Evolutionary conservation across 2,329 filamentous ascomycete species (phyloP).

Genomic region (Fusarium robinianum): DNA sequence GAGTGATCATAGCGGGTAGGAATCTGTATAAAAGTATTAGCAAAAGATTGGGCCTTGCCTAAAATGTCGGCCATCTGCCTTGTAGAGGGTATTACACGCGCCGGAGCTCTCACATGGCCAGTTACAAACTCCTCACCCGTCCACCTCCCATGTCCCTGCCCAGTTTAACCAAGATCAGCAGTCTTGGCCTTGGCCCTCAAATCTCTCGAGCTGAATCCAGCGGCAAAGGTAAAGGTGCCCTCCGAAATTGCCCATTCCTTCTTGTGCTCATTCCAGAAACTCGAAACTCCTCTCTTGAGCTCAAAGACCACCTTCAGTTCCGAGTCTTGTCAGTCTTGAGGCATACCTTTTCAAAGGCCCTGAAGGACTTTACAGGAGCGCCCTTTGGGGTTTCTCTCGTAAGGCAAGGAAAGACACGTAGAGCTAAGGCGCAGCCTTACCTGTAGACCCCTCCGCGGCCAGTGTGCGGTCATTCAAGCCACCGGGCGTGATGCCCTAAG

Average conservation of each 20-base stretch:
- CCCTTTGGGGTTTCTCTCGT: slow-evolving; percentile 22
- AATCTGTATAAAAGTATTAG: too few relatives aligned
- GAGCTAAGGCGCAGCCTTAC: slow-evolving; percentile 54
- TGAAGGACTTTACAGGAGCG: slow-evolving; percentile 48
- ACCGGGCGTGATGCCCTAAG: neutral
- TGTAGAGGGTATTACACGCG: too few relatives aligned
- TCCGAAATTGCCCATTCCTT: neutral
- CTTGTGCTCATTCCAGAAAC: neutral
- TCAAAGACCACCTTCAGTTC: neutral
- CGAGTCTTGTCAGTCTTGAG: neutral
- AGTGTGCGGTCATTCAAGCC: neutral
- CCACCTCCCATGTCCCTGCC: too few relatives aligned
- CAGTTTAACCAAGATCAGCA: too few relatives aligned
- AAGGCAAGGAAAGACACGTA: slow-evolving; percentile 49
- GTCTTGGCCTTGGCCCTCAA: neutral
- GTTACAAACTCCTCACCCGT: too few relatives aligned
- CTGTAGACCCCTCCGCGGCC: slow-evolving; percentile 38
- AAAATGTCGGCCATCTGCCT: too few relatives aligned
- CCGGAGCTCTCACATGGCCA: too few relatives aligned
- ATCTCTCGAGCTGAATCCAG: neutral
- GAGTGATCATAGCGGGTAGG: too few relatives aligned
- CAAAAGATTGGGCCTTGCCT: too few relatives aligned
- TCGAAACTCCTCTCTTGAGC: neutral
- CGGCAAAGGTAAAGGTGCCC: neutral
- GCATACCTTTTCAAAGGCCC: slow-evolving; percentile 52